These are phyloP conservation scores for Cutaneotrichosporon curvatum DNA, from an alignment of 1,284 basidiomycete genomes.

Conservation along the genomic window DNA sequence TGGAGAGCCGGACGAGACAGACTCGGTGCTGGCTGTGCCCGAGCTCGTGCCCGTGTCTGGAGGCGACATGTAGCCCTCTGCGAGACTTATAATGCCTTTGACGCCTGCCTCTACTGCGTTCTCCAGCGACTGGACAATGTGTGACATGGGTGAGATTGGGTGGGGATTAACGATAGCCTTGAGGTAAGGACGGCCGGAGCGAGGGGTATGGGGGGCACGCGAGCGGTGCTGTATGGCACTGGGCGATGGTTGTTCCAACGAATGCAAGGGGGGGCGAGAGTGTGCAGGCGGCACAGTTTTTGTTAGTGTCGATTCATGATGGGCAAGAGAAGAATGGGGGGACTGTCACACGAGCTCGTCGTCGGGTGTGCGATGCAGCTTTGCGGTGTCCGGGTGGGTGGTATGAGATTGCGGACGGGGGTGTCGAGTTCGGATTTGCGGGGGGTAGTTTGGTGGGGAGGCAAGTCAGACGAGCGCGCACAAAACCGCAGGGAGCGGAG, in stretches of 20 bases:
- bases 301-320: constrained; percentile 1
- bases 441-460: too few species aligned
- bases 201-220: too few species aligned
- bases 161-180: too few species aligned
- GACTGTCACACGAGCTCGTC: constrained; percentile 3
- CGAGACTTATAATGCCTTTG: constrained; percentile 30
- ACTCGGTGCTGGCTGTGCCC: neutral
- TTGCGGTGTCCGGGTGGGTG: too few species aligned
- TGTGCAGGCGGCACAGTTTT: constrained; percentile 1
- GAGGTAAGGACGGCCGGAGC: too few species aligned
- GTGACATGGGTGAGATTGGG: constrained; percentile 22
- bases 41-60: neutral
- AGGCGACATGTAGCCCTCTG: constrained; percentile 2
- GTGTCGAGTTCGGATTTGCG: too few species aligned
- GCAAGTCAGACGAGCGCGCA: too few species aligned
- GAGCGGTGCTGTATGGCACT: too few species aligned
- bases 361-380: constrained; percentile 3
- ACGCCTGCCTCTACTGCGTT: constrained; percentile 34
- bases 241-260: too few species aligned
- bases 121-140: constrained; percentile 30
- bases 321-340: neutral
- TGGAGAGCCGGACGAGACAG: neutral
- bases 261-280: neutral
- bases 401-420: too few species aligned
- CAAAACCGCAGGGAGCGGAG: too few species aligned